Evolutionary conservation across 495 filamentous ascomycete genomes (phyloP).

Genomic region (Pseudotulostoma volvatum): DNA sequence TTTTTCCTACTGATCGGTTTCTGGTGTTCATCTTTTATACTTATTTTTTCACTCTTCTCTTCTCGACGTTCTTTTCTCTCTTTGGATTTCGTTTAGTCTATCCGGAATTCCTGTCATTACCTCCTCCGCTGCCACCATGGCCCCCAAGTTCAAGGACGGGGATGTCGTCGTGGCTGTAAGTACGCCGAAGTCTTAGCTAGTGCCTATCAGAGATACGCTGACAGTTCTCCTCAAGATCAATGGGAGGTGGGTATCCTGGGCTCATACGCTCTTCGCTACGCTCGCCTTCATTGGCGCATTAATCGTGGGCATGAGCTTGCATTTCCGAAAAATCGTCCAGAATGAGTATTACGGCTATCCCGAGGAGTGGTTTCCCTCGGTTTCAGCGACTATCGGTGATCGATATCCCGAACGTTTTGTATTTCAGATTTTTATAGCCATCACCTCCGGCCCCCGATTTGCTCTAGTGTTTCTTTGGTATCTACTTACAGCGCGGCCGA

Average conservation of each 20-base stretch:
- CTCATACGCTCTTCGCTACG: slow-evolving; percentile 74
- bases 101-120: slow-evolving; percentile 7
- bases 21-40: too few relatives aligned
- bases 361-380: slow-evolving; percentile 97
- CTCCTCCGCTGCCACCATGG: slow-evolving; percentile 35
- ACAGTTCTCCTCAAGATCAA: slow-evolving; percentile 39
- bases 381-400: slow-evolving; percentile 97
- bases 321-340: slow-evolving; percentile 93
- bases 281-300: slow-evolving; percentile 85
- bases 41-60: slow-evolving; percentile 17
- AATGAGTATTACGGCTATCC: slow-evolving; percentile 97
- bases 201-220: background rate
- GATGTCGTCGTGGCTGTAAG: slow-evolving; percentile 59
- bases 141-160: slow-evolving; percentile 78
- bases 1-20: too few relatives aligned
- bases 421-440: slow-evolving; percentile 92
- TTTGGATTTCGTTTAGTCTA: slow-evolving; percentile 10
- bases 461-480: slow-evolving; percentile 87
- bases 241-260: slow-evolving; percentile 82
- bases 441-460: slow-evolving; percentile 90
- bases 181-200: background rate
- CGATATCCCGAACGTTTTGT: slow-evolving; percentile 93
- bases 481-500: slow-evolving; percentile 62
- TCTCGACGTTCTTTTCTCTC: slow-evolving; percentile 22
- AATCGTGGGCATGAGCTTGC: slow-evolving; percentile 65